phyloP scores from a whole-genome alignment of 495 filamentous ascomycete genomes.

The Parathielavia hyrcaniae region DNA sequence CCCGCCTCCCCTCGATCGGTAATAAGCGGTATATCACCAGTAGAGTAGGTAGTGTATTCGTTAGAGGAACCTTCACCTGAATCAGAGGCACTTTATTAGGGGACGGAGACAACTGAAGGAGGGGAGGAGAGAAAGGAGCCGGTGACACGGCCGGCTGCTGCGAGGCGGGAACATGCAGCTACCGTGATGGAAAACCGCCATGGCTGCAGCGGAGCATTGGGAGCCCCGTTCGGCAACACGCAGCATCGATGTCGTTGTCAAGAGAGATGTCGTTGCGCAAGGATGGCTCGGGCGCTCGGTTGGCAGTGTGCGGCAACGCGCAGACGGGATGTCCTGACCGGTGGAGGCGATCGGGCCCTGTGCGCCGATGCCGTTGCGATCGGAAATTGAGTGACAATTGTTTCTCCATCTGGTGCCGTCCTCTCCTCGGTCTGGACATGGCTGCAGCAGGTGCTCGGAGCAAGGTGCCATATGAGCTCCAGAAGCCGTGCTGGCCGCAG shows the following conservation, averaged over 20 bases:
- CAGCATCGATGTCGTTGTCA: slow-evolving; percentile 2
- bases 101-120: neutral
- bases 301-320: slow-evolving; percentile 2
- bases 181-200: slow-evolving; percentile 8
- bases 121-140: neutral
- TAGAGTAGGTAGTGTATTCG: too few species aligned
- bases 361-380: neutral
- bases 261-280: neutral
- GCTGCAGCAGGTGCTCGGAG: neutral
- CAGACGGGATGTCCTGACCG: neutral
- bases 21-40: neutral
- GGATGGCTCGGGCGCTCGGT: neutral
- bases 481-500: neutral
- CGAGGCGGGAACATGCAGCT: slow-evolving; percentile 14
- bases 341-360: neutral
- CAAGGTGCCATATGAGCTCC: neutral
- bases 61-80: neutral
- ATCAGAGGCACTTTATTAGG: neutral
- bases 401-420: neutral
- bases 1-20: neutral
- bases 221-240: slow-evolving; percentile 5
- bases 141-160: slow-evolving; percentile 1
- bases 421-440: slow-evolving; percentile 3
- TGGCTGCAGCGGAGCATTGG: neutral
- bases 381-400: neutral